These are phyloP conservation scores for Trichomonascaceae sp. DNA, from an alignment of 1,139 yeast genomes.

Conservation along the genomic window DNA sequence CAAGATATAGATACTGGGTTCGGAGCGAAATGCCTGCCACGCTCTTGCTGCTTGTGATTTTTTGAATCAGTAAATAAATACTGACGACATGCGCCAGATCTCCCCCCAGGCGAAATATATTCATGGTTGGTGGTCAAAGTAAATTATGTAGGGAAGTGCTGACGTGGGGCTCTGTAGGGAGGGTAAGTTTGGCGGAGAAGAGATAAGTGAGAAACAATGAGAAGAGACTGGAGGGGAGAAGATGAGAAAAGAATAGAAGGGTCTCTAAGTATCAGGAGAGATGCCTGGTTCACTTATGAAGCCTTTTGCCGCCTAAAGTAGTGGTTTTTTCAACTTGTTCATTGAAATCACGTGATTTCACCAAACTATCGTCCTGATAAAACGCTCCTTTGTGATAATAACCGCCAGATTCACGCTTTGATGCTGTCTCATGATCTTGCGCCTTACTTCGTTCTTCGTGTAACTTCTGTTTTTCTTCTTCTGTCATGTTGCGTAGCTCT, in stretches of 20 bases:
- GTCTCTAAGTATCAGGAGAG: background rate
- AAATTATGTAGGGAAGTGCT: background rate
- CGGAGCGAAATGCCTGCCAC: constrained; percentile 83
- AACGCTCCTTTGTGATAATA: constrained; percentile 35
- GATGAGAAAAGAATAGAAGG: background rate
- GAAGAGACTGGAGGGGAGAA: background rate
- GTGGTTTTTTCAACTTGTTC: constrained; percentile 28
- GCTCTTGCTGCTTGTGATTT: constrained; percentile 60
- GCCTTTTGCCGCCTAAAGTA: constrained; percentile 26
- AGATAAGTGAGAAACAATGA: background rate
- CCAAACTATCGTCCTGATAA: constrained; percentile 31
- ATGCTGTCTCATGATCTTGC: constrained; percentile 12
- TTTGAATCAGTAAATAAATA: constrained; percentile 64
- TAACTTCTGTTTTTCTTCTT: constrained; percentile 26
- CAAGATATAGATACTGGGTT: constrained; percentile 72
- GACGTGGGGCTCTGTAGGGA: background rate
- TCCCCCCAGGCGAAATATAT: constrained; percentile 33
- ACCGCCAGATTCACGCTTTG: constrained; percentile 14
- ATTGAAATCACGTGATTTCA: constrained; percentile 27
- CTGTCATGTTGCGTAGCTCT: constrained; percentile 29
- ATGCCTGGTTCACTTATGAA: background rate
- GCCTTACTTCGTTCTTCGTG: constrained; percentile 28
- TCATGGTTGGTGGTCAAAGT: constrained; percentile 3
- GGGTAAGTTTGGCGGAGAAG: background rate
- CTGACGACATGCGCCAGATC: constrained; percentile 83